Evolutionary conservation across 2,329 filamentous ascomycete genomes (phyloP), one percentile per base, ranked within the genome.

Genomic region (Penicillium oxalicum): DNA sequence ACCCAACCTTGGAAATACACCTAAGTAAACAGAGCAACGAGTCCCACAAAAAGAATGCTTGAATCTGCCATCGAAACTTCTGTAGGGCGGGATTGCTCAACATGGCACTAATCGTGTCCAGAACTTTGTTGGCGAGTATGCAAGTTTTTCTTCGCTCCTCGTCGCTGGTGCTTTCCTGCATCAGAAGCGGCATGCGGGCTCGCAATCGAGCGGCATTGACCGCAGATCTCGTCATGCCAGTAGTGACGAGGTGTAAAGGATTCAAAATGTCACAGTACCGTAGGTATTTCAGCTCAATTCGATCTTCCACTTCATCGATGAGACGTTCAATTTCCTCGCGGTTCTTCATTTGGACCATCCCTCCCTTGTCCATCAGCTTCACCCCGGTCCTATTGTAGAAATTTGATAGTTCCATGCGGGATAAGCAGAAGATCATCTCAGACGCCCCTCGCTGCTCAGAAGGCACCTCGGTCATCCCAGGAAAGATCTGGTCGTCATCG

Each of bases 1-100:
- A 68, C 55, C 51, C 65, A 60, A 40, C 33, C 27, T 65, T 62
- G 11, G 65, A 53, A 0, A 72, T 55, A 40, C 67, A 66, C 49
- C 57, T 67, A 27, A 78, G 60, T 25, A 78, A 61, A 54, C 74
- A 74, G 12, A 77, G 67, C 38, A 75, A 67, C 2, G 73, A 67
- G 46, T 77, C 74, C 74, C 75, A 78, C 29, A 71, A 63, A 54
- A 76, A 79, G 29, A 73, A 69, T 9, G 65, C 56, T 26, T 73
- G 62, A 29, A 70, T 61, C 41, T 75, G 71, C 72, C 73, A 76
- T 24, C 62, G 58, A 50, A 69, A 75, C 11, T 62, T 61, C 25
- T 64, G 58, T 42, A 71, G 57, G 7, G 59, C 59, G 28, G 64
- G 60, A 35, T 70, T 71, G 1, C 59, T 63, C 26, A 72, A 69